These are phyloP conservation scores for Coriolopsis trogii DNA, from an alignment of 1,284 basidiomycete species.

Conservation along the genomic window DNA sequence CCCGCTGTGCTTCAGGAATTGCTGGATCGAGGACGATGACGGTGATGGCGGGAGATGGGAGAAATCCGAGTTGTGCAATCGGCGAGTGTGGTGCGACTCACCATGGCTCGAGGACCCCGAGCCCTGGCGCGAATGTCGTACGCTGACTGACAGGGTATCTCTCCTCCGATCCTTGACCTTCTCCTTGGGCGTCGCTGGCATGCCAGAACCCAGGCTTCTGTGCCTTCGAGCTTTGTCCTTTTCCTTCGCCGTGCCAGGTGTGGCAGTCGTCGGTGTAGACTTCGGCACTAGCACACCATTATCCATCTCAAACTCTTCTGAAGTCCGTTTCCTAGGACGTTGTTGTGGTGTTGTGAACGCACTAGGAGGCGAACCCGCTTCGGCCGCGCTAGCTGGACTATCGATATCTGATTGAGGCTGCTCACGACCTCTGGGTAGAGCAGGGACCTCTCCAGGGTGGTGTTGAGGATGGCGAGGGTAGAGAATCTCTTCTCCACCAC, in stretches of 20 bases:
- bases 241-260: conserved; percentile 47
- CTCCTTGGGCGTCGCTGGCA: conserved; percentile 44
- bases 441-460: conserved; percentile 28
- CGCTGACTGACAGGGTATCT: conserved; percentile 59
- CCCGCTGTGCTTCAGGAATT: conserved; percentile 69
- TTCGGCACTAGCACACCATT: conserved; percentile 65
- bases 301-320: conserved; percentile 82
- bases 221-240: conserved; percentile 63
- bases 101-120: conserved; percentile 65
- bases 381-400: conserved; percentile 5
- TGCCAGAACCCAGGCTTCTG: conserved; percentile 66
- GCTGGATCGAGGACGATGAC: conserved; percentile 82
- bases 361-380: conserved; percentile 50
- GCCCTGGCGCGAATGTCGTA: conserved; percentile 64
- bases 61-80: conserved; percentile 74
- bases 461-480: conserved; percentile 66
- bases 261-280: conserved; percentile 30
- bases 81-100: conserved; percentile 53
- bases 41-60: conserved; percentile 89
- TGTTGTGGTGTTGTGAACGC: conserved; percentile 58
- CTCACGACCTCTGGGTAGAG: conserved; percentile 16
- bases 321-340: conserved; percentile 74
- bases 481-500: conserved; percentile 81
- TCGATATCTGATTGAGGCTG: conserved; percentile 4
- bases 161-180: conserved; percentile 66